Evolutionary conservation across 805 yeast species (phyloP), one percentile per base, ranked within the genome.

Genomic region (Candida xyloterini): DNA sequence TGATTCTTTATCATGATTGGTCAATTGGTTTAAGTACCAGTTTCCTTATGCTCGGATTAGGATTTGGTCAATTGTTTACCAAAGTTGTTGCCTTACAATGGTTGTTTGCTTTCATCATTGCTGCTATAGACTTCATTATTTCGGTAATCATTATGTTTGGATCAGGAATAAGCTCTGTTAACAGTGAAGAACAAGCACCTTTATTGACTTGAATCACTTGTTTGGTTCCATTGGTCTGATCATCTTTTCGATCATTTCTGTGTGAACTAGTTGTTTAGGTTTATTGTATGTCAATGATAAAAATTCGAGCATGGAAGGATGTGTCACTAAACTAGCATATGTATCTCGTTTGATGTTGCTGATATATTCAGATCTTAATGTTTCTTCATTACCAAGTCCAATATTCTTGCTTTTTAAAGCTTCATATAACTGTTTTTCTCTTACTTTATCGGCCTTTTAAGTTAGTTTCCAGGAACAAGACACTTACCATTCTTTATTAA

Each of bases 81-180:
- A 82, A 76, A 63, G 66, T 78, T 26, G 71, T 86, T 64, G 91
- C 91, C 2, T 70, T 86, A 49, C 95, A 86, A 66, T 86, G 95
- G 95, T 76, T 83, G 48, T 86, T 86, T 66, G 95, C 89, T 3
- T 78, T 83, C 48, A 60, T 74, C 38, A 84, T 84, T 46, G 63
- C 84, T 8, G 79, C 76, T 5, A 38, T 79, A 22, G 70, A 82
- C 57, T 70, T 79, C 42, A 52, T 79, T 15, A 58, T 71, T 34
- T 67, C 84, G 6, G 50, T 76, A 13, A 60, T 75, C 22, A 72
- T 74, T 26, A 66, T 75, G 43, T 59, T 68, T 38, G 76, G 75
- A 11, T 46, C 52, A 11, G 47, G 60, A 1, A 11, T 56, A 18
- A 31, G 44, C 21, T 39, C 40, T 7, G 39, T 43, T 10, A 40